These are phyloP conservation scores for Hypomyces perniciosus DNA, from an alignment of 2,329 filamentous ascomycete species.

Conservation along the genomic window DNA sequence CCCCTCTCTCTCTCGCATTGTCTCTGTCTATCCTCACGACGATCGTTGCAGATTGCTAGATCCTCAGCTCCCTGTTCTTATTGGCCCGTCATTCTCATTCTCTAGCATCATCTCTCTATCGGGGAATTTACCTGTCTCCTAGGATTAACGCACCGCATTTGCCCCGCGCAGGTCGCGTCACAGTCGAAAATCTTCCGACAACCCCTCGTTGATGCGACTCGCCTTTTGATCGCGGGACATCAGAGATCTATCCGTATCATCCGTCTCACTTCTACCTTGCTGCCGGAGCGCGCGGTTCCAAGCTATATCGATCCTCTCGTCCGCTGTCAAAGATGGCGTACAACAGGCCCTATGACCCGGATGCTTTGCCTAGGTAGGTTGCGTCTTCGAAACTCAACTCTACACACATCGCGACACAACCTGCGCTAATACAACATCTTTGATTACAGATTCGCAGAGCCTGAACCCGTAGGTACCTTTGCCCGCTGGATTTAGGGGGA, in stretches of 20 bases:
- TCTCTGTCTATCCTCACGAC: no score
- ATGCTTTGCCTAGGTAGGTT: conserved; percentile 84
- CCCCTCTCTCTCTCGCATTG: no score
- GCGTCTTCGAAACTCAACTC: conserved; percentile 3
- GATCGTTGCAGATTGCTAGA: no score
- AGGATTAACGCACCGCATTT: neutral
- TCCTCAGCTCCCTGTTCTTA: no score
- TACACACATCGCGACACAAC: conserved; percentile 5
- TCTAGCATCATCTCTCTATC: no score
- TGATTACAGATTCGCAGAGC: conserved; percentile 61
- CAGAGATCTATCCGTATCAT: neutral
- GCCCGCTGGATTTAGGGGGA: conserved; percentile 3
- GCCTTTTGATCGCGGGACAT: no score
- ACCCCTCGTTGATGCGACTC: neutral
- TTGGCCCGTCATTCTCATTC: no score
- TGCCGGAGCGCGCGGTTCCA: neutral
- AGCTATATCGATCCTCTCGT: neutral
- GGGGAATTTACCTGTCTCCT: no score
- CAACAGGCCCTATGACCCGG: conserved; percentile 87
- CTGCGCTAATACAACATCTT: conserved; percentile 20
- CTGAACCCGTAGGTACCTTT: conserved; percentile 53
- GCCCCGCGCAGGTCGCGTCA: conserved; percentile 7
- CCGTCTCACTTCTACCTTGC: conserved; percentile 1
- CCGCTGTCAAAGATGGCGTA: conserved; percentile 66
- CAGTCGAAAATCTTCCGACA: neutral